Evolutionary conservation across 2,329 filamentous ascomycete species (phyloP).

Genomic region (Zymoseptoria tritici): DNA sequence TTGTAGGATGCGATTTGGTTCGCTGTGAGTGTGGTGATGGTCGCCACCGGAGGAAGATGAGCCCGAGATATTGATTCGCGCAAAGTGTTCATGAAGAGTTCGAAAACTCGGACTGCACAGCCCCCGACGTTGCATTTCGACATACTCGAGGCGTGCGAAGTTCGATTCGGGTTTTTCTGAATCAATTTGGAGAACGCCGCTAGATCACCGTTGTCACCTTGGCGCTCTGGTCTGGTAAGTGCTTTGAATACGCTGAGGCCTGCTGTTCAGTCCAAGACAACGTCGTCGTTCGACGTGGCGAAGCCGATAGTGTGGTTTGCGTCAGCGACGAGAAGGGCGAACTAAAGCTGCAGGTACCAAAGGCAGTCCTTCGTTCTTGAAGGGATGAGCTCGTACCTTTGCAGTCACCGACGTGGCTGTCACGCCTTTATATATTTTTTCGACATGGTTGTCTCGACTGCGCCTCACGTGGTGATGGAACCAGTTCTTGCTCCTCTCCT

Average conservation of each 20-base stretch:
- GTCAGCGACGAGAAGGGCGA: background rate
- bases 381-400: background rate
- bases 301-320: background rate
- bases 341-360: background rate
- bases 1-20: background rate
- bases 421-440: background rate
- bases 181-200: background rate
- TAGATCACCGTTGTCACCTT: background rate
- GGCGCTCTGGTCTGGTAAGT: background rate
- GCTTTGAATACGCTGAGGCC: background rate
- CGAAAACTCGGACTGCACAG: too few relatives aligned
- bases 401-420: background rate
- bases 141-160: too few relatives aligned
- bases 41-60: background rate
- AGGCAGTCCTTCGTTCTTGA: background rate
- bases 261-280: background rate
- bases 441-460: background rate
- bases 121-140: too few relatives aligned
- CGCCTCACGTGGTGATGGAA: background rate
- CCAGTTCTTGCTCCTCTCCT: background rate
- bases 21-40: background rate
- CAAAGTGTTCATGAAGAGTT: background rate
- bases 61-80: background rate
- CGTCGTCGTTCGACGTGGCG: background rate
- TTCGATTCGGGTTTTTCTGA: background rate